phyloP scores from a whole-genome alignment of 495 filamentous ascomycete genomes.

The Xylaria palmicola region DNA sequence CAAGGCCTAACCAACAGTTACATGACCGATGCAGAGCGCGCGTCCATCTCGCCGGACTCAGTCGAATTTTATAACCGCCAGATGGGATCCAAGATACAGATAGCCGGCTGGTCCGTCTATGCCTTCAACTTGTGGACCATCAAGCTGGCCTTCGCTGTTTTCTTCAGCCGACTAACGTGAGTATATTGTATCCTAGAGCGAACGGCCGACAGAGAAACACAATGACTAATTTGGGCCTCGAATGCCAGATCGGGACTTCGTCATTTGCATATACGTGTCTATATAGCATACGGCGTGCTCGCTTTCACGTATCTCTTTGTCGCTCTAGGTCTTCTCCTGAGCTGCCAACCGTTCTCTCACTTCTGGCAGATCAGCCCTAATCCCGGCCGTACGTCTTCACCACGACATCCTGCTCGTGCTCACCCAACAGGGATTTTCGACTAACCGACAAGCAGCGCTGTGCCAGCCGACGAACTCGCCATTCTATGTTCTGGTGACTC shows the following conservation, averaged over 20 bases:
- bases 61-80: constrained; percentile 44
- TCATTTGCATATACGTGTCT: constrained; percentile 52
- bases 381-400: constrained; percentile 46
- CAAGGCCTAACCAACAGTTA: constrained; percentile 58
- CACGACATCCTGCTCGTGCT: background rate
- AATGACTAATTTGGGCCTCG: background rate
- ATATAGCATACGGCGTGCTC: constrained; percentile 53
- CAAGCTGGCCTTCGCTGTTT: constrained; percentile 59
- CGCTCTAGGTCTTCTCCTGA: constrained; percentile 52
- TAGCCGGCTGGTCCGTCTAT: constrained; percentile 59
- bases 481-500: constrained; percentile 44
- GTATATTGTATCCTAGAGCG: constrained; percentile 11
- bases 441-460: constrained; percentile 28
- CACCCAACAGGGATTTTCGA: background rate
- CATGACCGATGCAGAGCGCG: constrained; percentile 56
- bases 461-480: constrained; percentile 51
- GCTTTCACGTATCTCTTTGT: constrained; percentile 53
- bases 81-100: constrained; percentile 30
- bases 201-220: background rate
- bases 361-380: constrained; percentile 61
- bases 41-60: constrained; percentile 41
- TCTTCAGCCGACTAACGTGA: constrained; percentile 61
- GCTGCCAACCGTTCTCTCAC: constrained; percentile 52
- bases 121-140: constrained; percentile 57
- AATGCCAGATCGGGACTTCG: constrained; percentile 31